Evolutionary conservation across 1,139 yeast species (phyloP).

Genomic region (Protomyces macrosporus): DNA sequence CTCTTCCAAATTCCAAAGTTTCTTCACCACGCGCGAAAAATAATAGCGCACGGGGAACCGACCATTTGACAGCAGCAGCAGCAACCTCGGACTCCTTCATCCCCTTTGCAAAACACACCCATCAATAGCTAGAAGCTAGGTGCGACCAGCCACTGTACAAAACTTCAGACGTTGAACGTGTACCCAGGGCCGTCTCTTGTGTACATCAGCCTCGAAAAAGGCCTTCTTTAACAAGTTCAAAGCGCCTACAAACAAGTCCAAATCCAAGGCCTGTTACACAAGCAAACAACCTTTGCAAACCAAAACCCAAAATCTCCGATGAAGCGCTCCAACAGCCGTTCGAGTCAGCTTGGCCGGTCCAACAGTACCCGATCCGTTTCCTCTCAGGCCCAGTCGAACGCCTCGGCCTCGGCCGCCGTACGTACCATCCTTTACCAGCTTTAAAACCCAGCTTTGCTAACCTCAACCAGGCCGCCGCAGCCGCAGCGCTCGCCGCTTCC

Average conservation of each 20-base stretch:
- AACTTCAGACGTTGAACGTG: no score
- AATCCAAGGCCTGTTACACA: background rate
- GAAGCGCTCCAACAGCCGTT: background rate
- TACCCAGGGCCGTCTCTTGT: no score
- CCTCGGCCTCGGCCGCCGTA: slow-evolving; percentile 18
- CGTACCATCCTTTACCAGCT: background rate
- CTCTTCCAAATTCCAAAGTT: no score
- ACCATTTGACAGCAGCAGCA: no score
- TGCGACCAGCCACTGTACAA: no score
- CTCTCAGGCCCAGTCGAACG: slow-evolving; percentile 18
- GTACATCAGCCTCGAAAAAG: no score
- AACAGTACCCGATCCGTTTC: slow-evolving; percentile 9
- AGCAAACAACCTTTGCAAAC: background rate
- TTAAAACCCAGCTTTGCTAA: background rate
- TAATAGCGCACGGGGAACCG: no score
- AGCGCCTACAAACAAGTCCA: background rate
- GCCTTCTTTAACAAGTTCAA: no score
- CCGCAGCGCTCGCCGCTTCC: slow-evolving; percentile 17
- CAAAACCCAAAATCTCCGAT: background rate
- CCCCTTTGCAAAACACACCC: no score
- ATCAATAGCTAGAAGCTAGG: no score
- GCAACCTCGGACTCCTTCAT: no score
- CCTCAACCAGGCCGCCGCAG: slow-evolving; percentile 19
- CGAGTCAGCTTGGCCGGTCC: slow-evolving; percentile 4
- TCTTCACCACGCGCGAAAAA: no score